These are phyloP conservation scores for Trichoderma endophyticum DNA, from an alignment of 2,329 filamentous ascomycete species.

Conservation along the genomic window DNA sequence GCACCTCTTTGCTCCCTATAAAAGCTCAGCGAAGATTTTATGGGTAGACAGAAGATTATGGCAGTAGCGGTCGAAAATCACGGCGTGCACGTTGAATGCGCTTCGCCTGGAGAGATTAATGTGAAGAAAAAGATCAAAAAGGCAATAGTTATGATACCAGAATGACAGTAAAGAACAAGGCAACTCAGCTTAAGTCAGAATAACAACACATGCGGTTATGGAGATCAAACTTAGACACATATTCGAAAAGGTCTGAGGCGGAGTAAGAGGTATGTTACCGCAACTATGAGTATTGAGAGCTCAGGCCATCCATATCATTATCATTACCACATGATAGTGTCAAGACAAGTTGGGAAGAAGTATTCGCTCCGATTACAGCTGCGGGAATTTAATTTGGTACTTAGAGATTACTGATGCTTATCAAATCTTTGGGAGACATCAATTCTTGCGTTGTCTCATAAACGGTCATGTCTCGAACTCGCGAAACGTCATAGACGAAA, in stretches of 20 bases:
- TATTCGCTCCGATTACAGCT: neutral
- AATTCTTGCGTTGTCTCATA: neutral
- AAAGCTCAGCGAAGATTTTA: neutral
- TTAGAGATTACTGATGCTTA: neutral
- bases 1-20: neutral
- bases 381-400: neutral
- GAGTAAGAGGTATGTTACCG: neutral
- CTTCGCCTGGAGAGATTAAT: no score
- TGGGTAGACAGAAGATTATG: neutral
- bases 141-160: neutral
- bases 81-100: no score
- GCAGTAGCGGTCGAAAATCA: neutral
- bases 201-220: no score
- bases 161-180: neutral
- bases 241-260: neutral
- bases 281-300: neutral
- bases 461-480: neutral
- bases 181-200: neutral
- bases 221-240: no score
- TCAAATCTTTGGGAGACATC: neutral
- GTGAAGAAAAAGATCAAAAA: no score
- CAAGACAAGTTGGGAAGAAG: neutral
- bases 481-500: neutral
- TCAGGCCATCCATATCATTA: neutral
- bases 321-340: neutral